Conservation (phyloP, 331 rosid species). For the Telfairia occidentalis region DNA sequence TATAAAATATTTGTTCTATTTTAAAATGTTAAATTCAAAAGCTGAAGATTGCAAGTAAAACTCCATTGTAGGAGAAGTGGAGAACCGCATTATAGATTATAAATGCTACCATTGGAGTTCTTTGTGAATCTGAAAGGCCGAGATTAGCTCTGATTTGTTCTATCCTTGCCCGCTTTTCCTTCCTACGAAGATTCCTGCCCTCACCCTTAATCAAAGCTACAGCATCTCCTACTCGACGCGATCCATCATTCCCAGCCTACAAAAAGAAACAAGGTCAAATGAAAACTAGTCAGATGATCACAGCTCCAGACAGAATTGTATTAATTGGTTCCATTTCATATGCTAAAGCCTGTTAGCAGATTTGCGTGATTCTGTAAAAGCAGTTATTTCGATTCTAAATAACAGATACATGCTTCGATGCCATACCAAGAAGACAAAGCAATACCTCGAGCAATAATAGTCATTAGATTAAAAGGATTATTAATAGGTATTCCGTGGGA, state of each 20-base stretch:
- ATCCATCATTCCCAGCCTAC: conserved; percentile 33
- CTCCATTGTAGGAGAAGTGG: neutral
- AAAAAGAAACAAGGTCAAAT: conserved; percentile 19
- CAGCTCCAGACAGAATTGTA: neutral
- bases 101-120: conserved; percentile 70
- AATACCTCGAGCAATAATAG: neutral
- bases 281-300: neutral
- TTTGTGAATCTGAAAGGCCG: conserved; percentile 94
- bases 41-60: neutral
- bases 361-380: neutral
- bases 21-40: neutral
- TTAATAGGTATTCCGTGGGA: neutral
- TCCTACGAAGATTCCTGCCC: conserved; percentile 69
- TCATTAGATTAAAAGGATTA: neutral
- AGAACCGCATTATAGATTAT: neutral
- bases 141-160: conserved; percentile 98
- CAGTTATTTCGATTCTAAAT: neutral
- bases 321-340: neutral
- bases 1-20: neutral
- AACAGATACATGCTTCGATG: neutral
- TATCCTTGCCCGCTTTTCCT: conserved; percentile 85
- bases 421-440: neutral
- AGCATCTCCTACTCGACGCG: conserved; percentile 71
- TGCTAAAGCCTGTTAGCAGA: neutral
- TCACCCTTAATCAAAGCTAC: conserved; percentile 85